Conservation (phyloP, 2,329 filamentous ascomycete genomes). For the Microdochium trichocladiopsis region DNA sequence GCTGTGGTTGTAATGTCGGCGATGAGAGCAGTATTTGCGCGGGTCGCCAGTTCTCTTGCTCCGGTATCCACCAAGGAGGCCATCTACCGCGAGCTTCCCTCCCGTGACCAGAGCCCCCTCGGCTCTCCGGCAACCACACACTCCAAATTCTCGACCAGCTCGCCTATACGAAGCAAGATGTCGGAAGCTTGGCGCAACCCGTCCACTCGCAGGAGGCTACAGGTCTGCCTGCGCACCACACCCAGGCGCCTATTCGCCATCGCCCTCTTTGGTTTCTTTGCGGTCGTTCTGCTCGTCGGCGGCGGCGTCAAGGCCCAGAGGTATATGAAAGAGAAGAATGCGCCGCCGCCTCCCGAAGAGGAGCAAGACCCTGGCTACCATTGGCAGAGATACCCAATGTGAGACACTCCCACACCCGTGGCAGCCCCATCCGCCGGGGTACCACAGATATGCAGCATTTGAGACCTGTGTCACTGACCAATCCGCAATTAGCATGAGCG, state of each 20-base stretch:
- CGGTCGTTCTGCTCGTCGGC: slow-evolving; percentile 10
- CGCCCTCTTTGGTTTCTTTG: slow-evolving; percentile 9
- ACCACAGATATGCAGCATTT: neutral
- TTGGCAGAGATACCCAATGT: slow-evolving; percentile 17
- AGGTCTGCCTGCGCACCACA: slow-evolving; percentile 12
- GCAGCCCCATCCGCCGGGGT: neutral
- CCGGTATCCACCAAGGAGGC: slow-evolving; percentile 7
- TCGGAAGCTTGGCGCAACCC: slow-evolving; percentile 11
- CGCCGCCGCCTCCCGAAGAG: neutral
- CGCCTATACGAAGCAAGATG: slow-evolving; percentile 9
- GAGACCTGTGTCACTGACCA: neutral
- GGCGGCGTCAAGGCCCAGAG: slow-evolving; percentile 10
- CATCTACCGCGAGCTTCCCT: slow-evolving; percentile 14
- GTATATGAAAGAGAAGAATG: slow-evolving; percentile 3
- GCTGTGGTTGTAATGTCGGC: neutral
- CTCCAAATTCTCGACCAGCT: slow-evolving; percentile 6
- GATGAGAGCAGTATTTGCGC: slow-evolving; percentile 11
- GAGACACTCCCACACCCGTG: slow-evolving; percentile 3
- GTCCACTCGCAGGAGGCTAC: slow-evolving; percentile 10
- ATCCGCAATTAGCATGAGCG: slow-evolving; percentile 10
- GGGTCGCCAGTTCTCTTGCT: slow-evolving; percentile 8
- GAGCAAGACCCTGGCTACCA: slow-evolving; percentile 11
- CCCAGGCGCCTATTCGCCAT: slow-evolving; percentile 13
- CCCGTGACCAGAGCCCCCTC: slow-evolving; percentile 13
- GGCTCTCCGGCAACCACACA: slow-evolving; percentile 7